Base-by-base conservation (phyloP, 164 flowering plant species). In the Brasenia schreberi region DNA sequence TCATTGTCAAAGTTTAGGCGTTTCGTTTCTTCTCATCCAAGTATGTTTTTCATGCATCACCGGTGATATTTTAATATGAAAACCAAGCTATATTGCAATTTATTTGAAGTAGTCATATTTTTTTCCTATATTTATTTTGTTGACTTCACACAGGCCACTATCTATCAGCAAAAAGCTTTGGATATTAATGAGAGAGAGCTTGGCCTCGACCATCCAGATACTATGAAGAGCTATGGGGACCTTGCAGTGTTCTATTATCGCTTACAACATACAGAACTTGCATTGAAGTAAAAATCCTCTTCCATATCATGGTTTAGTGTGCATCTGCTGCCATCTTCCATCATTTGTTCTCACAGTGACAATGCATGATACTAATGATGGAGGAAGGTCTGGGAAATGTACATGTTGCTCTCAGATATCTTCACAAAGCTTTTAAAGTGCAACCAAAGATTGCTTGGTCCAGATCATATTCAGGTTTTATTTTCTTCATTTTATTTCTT, bases 331-430 rank as follows among this genome's bases (percentile, higher is more conserved):
- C n/a, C n/a, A n/a, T n/a, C n/a, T n/a, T n/a, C n/a, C n/a, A n/a
- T n/a, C n/a, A n/a, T n/a, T n/a, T n/a, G n/a, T n/a, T n/a, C n/a
- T n/a, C n/a, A n/a, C n/a, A n/a, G n/a, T n/a, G n/a, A n/a, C n/a
- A n/a, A n/a, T n/a, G n/a, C n/a, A n/a, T n/a, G n/a, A n/a, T n/a
- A n/a, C n/a, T n/a, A n/a, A n/a, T n/a, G n/a, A 91, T 94, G 99
- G 99, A 94, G 80, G 99, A 94, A 85, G 99, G 99, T 68, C 84
- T 94, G 16, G 99, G 99, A 62, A 91, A 94, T 79, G 99, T 94
- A 62, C 99, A 91, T 78, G 92, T 91, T 73, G 99, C 99, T 63
- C 91, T 94, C 39, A 82, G 99, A 83, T 94, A 94, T 77, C 92
- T 94, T 65, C 99, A 94, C 75, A 89, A 94, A 79, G 99, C 97